Percentiles rank a stretch among this genome's conserved stretches.
Conservation (phyloP, 2,329 filamentous ascomycete species). For the Pseudogymnoascus sp. region DNA sequence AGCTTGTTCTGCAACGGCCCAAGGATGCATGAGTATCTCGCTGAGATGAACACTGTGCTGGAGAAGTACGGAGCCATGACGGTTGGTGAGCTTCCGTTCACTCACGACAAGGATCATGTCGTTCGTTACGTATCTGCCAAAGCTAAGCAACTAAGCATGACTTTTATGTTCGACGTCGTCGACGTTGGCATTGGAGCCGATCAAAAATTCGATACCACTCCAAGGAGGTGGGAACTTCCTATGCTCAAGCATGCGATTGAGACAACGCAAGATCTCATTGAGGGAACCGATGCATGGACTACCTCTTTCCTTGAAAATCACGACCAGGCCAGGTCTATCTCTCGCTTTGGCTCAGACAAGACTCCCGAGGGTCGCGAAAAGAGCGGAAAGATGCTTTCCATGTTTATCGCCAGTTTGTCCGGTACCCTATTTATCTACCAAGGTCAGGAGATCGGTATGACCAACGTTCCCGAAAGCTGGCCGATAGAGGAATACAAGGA, state of each 20-base stretch:
- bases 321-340: slow-evolving; percentile 49
- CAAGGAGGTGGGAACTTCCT: slow-evolving; percentile 35
- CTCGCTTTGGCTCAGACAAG: slow-evolving; percentile 34
- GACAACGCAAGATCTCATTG: slow-evolving; percentile 44
- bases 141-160: slow-evolving; percentile 58
- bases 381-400: slow-evolving; percentile 38
- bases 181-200: slow-evolving; percentile 50
- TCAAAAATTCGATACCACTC: slow-evolving; percentile 37
- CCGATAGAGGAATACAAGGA: slow-evolving; percentile 36
- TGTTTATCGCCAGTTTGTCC: slow-evolving; percentile 36
- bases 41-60: slow-evolving; percentile 57
- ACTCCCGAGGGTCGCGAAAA: slow-evolving; percentile 18
- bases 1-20: slow-evolving; percentile 53
- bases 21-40: slow-evolving; percentile 58
- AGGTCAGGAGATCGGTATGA: slow-evolving; percentile 48
- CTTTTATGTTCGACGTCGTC: slow-evolving; percentile 60
- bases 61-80: slow-evolving; percentile 58
- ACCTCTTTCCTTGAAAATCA: slow-evolving; percentile 58
- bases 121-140: slow-evolving; percentile 50
- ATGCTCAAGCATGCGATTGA: slow-evolving; percentile 40
- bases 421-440: slow-evolving; percentile 49
- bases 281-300: slow-evolving; percentile 47
- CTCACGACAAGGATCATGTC: slow-evolving; percentile 49
- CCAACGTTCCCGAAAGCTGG: slow-evolving; percentile 43
- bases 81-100: slow-evolving; percentile 60